These are phyloP conservation scores for Dalechampia spathulata DNA, from an alignment of 441 rosid species.

Conservation along the genomic window DNA sequence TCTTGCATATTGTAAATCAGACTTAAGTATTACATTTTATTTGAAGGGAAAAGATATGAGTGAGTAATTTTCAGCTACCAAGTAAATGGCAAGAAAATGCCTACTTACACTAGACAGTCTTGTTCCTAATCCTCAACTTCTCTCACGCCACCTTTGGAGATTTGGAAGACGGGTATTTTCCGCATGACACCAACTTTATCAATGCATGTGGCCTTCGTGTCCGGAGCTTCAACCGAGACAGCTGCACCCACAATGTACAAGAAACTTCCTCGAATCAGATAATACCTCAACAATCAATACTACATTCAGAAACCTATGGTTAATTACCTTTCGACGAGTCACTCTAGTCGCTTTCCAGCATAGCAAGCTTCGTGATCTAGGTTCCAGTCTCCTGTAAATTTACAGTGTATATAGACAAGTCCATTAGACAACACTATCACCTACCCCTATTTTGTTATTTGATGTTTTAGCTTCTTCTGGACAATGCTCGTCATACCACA, in stretches of 20 bases:
- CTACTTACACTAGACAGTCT: too few relatives aligned
- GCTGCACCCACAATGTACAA: conserved; percentile 33
- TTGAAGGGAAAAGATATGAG: conserved; percentile 15
- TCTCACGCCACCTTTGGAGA: conserved; percentile 56
- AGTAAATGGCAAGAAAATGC: conserved; percentile 28
- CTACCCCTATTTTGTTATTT: too few relatives aligned
- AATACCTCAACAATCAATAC: neutral
- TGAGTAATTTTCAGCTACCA: conserved; percentile 17
- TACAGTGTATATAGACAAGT: conserved; percentile 5
- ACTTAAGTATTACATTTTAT: conserved; percentile 25
- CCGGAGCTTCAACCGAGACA: conserved; percentile 66
- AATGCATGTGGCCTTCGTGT: conserved; percentile 50
- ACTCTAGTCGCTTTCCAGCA: conserved; percentile 84
- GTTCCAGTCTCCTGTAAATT: conserved; percentile 79
- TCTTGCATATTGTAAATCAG: conserved; percentile 23
- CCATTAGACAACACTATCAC: too few relatives aligned
- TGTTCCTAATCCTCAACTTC: too few relatives aligned
- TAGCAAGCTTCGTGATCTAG: conserved; percentile 80
- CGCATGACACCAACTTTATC: conserved; percentile 76
- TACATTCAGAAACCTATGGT: conserved; percentile 5
- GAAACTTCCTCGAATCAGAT: conserved; percentile 5
- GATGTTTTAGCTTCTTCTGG: too few relatives aligned
- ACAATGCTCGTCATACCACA: too few relatives aligned
- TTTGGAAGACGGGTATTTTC: conserved; percentile 62
- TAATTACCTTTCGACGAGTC: conserved; percentile 68